Conservation (phyloP, 495 filamentous ascomycete species). For the Podospora anserina region DNA sequence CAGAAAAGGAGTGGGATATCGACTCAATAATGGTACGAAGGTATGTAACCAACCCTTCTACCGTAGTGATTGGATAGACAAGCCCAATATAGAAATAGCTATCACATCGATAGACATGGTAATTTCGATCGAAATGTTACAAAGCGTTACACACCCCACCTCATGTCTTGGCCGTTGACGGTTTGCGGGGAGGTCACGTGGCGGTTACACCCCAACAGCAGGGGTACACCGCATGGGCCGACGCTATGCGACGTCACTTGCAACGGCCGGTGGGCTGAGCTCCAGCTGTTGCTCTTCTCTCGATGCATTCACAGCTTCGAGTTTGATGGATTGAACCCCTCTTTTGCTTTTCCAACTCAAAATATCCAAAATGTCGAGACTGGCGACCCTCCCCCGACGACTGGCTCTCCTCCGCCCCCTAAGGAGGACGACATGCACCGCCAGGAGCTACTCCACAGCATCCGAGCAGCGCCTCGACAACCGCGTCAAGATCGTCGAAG, state of each 20-base stretch:
- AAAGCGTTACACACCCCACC: neutral
- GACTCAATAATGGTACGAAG: no score
- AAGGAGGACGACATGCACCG: neutral
- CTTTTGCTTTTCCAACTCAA: neutral
- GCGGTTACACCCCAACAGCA: neutral
- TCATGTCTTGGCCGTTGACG: neutral
- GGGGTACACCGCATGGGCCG: conserved; percentile 13
- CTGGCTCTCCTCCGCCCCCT: neutral
- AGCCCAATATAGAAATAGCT: neutral
- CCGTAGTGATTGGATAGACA: neutral
- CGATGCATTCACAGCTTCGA: neutral
- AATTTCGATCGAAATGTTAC: neutral
- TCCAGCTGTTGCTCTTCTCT: neutral
- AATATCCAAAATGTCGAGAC: neutral
- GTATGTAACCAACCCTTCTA: no score
- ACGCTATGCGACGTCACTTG: conserved; percentile 31
- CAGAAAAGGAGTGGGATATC: no score
- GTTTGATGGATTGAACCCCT: neutral
- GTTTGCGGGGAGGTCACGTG: neutral
- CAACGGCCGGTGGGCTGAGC: neutral
- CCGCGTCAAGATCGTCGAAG: conserved; percentile 75
- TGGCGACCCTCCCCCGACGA: neutral
- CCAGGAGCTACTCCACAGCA: conserved; percentile 14
- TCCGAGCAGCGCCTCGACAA: conserved; percentile 32
- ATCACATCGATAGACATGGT: neutral